phyloP scores from a whole-genome alignment of 2,329 filamentous ascomycete species.

The Zymoseptoria brevis region DNA sequence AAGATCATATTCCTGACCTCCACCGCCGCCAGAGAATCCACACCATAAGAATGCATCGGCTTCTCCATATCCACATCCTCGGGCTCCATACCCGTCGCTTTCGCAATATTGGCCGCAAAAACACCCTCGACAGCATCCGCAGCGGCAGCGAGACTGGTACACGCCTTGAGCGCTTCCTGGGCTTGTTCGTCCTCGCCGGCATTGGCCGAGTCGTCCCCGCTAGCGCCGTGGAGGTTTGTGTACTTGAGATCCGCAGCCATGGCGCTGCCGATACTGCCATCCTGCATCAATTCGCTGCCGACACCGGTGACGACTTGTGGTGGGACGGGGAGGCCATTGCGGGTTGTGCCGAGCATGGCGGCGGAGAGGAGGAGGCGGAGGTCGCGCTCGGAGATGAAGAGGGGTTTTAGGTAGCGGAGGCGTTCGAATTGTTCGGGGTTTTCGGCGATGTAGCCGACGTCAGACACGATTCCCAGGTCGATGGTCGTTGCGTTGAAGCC shows the following conservation, averaged over 20 bases:
- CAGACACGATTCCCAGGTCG: conserved; percentile 25
- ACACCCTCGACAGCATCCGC: not conserved
- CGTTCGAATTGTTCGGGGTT: conserved; percentile 4
- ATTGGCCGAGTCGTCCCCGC: not conserved
- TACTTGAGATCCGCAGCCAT: conserved; percentile 1
- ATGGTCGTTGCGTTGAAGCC: conserved; percentile 22
- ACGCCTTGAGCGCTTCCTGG: not conserved
- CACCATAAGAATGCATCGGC: conserved; percentile 2
- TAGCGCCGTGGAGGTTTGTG: not conserved
- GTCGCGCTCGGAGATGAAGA: conserved; percentile 4
- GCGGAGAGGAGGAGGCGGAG: conserved; percentile 1
- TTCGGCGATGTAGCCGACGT: conserved; percentile 18
- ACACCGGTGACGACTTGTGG: conserved; percentile 2
- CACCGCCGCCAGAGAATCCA: conserved; percentile 5
- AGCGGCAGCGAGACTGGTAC: not conserved
- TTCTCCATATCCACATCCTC: conserved; percentile 3
- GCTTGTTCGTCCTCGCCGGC: conserved; percentile 1
- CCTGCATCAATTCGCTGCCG: conserved; percentile 3
- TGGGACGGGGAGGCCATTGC: not conserved
- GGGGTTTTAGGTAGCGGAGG: not conserved
- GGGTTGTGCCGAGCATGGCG: conserved; percentile 1
- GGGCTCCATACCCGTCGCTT: conserved; percentile 1
- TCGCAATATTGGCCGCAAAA: not conserved
- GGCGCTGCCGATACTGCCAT: conserved; percentile 1
- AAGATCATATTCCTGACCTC: conserved; percentile 4